Evolutionary conservation across 1,139 yeast species (phyloP), one percentile per base, ranked within the genome.

Genomic region (Taphrina populina): DNA sequence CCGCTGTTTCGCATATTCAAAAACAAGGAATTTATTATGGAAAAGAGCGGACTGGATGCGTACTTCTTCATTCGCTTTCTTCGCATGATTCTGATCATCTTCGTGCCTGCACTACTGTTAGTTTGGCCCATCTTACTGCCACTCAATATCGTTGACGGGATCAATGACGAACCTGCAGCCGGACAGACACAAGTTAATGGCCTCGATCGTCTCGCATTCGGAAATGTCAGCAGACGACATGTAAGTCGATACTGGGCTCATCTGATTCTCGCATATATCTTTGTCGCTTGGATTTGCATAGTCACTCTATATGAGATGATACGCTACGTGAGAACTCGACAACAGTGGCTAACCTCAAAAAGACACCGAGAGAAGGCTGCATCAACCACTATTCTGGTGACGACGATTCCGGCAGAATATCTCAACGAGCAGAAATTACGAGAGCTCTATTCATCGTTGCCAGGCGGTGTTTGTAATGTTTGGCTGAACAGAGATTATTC

Each of bases 41-140:
- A 84, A 65, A 88, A 86, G 62, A 76, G 87, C 29, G 95, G 95
- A 36, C 69, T 87, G 11, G 97, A 90, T 69, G 96, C 96, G 11
- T 90, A 88, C 46, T 61, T 61, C 47, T 90, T 86, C 66, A 69
- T 87, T 55, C 76, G 98, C 62, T 92, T 82, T 67, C 68, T 92
- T 59, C 79, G 84, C 57, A 76, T 86, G 52, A 76, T 85, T 57
- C 74, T 80, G 23, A 69, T 77, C 21, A 69, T 86, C 51, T 79
- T 86, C 29, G 65, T 82, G 6, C 66, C 82, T 10, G 95, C 95
- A 1, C 79, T 86, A 54, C 61, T 85, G 26, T 63, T 84, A 17
- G 70, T 83, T 13, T 81, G 87, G 79, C 92, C 96, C 26, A 79
- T 92, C 59, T 72, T 92, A 59, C 76, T 92, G 60, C 94, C 98